Percentiles rank a stretch among this genome's conserved stretches.
phyloP scores from a whole-genome alignment of 2,329 filamentous ascomycete genomes.

The Alternaria longipes region DNA sequence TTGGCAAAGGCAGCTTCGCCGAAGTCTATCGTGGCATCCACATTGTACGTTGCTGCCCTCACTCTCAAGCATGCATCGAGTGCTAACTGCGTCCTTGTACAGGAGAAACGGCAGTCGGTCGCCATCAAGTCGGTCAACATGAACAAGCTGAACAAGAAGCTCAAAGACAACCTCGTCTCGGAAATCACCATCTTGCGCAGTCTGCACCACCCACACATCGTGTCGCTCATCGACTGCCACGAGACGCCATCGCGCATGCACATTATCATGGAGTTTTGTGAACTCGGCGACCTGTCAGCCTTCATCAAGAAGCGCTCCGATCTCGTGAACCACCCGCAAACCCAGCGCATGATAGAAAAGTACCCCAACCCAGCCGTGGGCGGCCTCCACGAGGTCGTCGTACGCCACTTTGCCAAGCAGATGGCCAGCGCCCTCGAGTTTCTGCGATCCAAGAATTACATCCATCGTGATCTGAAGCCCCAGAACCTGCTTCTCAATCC shows the following conservation, averaged over 20 bases:
- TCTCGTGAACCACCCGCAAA: constrained; percentile 79
- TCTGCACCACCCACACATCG: constrained; percentile 94
- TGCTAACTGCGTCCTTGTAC: constrained; percentile 22
- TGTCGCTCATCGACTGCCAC: constrained; percentile 92
- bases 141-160: constrained; percentile 89
- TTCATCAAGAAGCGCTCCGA: constrained; percentile 96
- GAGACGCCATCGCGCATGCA: constrained; percentile 90
- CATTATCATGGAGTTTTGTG: constrained; percentile 98
- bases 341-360: constrained; percentile 89
- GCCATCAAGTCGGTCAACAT: constrained; percentile 97
- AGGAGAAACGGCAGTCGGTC: constrained; percentile 83
- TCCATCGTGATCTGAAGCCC: constrained; percentile 97
- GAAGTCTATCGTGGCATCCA: constrained; percentile 90
- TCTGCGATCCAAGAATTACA: constrained; percentile 82
- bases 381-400: constrained; percentile 95
- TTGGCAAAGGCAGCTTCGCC: constrained; percentile 97
- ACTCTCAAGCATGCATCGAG: neutral
- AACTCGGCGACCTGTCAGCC: constrained; percentile 89
- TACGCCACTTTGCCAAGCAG: constrained; percentile 95
- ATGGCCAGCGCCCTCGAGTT: constrained; percentile 92
- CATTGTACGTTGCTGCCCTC: constrained; percentile 65
- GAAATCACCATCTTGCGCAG: constrained; percentile 96
- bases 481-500: constrained; percentile 94
- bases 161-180: constrained; percentile 93
- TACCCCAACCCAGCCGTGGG: constrained; percentile 85